Evolutionary conservation across 768 basidiomycete genomes (phyloP).

Genomic region (Amanita pseudoporphyria): DNA sequence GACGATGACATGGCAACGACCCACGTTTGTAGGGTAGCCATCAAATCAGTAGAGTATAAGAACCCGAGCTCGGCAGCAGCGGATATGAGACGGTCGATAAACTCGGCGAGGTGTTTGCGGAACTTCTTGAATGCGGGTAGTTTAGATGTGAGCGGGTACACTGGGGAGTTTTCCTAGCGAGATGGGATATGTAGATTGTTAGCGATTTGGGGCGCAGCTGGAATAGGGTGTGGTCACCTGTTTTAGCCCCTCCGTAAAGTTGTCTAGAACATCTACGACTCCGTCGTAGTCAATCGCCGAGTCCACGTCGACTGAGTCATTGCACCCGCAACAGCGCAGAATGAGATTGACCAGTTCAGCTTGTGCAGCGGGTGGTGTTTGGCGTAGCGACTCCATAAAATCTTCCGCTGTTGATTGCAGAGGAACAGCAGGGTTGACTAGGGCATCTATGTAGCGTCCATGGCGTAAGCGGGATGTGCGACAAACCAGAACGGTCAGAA

Average conservation of each 20-base stretch:
- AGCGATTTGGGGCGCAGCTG: neutral
- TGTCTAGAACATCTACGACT: conserved; percentile 59
- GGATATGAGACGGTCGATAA: conserved; percentile 69
- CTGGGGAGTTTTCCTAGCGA: conserved; percentile 62
- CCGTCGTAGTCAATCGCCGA: conserved; percentile 89
- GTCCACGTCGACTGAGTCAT: conserved; percentile 76
- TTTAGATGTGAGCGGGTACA: conserved; percentile 88
- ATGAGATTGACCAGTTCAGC: conserved; percentile 89
- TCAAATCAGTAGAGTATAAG: conserved; percentile 72
- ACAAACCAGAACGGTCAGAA: conserved; percentile 5
- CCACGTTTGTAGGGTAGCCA: conserved; percentile 84
- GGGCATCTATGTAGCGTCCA: conserved; percentile 49
- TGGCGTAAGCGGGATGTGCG: neutral
- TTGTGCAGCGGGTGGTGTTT: conserved; percentile 56
- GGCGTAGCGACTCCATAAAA: conserved; percentile 75
- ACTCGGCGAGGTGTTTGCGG: conserved; percentile 73
- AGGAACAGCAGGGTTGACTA: conserved; percentile 80
- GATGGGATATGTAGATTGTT: conserved; percentile 1
- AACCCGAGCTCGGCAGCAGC: conserved; percentile 70
- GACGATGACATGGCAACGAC: conserved; percentile 92
- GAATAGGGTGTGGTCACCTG: conserved; percentile 36
- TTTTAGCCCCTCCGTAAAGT: conserved; percentile 83
- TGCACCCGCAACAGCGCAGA: conserved; percentile 87
- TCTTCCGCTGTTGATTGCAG: conserved; percentile 85
- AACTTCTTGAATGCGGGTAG: conserved; percentile 82